Conservation (phyloP, 495 filamentous ascomycete species). For the Penicillium pancosmium region DNA sequence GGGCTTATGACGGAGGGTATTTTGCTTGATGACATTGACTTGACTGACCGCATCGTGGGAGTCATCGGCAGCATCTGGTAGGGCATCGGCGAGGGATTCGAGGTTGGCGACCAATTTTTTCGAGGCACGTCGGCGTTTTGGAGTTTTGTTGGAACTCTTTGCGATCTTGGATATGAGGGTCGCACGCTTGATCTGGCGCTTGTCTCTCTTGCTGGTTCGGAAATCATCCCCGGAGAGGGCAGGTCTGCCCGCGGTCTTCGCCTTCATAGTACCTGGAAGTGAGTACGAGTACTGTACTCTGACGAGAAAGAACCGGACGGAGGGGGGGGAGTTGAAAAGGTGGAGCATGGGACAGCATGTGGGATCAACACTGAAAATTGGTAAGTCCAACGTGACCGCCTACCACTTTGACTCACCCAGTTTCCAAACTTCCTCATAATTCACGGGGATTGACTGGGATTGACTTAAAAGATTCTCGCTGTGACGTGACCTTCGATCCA, state of each 20-base stretch:
- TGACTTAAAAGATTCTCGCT: neutral
- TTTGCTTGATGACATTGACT: slow-evolving; percentile 60
- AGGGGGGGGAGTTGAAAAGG: neutral
- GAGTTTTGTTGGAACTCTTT: slow-evolving; percentile 55
- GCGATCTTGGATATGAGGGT: slow-evolving; percentile 73
- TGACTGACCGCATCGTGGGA: slow-evolving; percentile 38
- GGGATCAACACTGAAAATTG: slow-evolving; percentile 10
- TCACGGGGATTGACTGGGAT: neutral
- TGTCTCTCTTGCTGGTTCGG: slow-evolving; percentile 73
- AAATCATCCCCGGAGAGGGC: slow-evolving; percentile 47
- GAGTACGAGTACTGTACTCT: no score
- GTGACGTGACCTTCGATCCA: slow-evolving; percentile 21
- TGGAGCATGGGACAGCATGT: slow-evolving; percentile 8
- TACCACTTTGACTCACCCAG: slow-evolving; percentile 17
- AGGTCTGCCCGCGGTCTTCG: slow-evolving; percentile 32
- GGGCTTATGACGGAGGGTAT: slow-evolving; percentile 69
- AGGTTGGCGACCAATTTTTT: slow-evolving; percentile 81
- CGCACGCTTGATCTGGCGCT: slow-evolving; percentile 74
- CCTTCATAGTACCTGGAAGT: slow-evolving; percentile 12
- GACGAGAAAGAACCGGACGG: slow-evolving; percentile 17
- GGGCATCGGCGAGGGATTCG: slow-evolving; percentile 73
- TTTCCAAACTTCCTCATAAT: neutral
- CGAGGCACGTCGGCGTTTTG: slow-evolving; percentile 65
- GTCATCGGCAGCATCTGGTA: slow-evolving; percentile 59
- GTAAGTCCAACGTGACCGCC: neutral